Percentiles rank a stretch among this genome's conserved stretches.
These are phyloP conservation scores for Ophiostoma pallidulum DNA, from an alignment of 2,329 filamentous ascomycete species.

Conservation along the genomic window DNA sequence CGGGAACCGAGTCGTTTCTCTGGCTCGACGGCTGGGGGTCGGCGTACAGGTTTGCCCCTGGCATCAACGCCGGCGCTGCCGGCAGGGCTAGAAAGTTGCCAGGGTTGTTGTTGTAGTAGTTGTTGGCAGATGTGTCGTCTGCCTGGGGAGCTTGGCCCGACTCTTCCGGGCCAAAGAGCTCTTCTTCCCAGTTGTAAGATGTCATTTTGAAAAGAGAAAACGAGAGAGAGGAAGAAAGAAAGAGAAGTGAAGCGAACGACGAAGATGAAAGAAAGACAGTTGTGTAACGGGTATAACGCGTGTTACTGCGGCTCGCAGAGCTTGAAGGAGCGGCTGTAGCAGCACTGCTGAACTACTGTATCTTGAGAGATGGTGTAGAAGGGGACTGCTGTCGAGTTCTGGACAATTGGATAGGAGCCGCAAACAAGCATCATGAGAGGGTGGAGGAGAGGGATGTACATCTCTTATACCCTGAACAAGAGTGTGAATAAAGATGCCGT, in stretches of 20 bases:
- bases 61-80: background rate
- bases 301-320: too few relatives aligned
- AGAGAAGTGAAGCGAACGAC: background rate
- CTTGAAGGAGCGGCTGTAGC: slow-evolving; percentile 2
- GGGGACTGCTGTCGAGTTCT: background rate
- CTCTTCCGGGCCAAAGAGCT: background rate
- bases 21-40: background rate
- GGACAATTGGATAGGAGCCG: background rate
- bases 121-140: background rate
- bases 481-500: background rate
- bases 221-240: background rate
- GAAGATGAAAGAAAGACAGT: background rate
- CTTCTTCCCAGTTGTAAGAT: too few relatives aligned
- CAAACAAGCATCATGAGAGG: background rate
- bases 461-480: slow-evolving; percentile 8
- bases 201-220: too few relatives aligned
- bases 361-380: background rate
- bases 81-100: background rate
- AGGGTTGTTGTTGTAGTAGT: background rate
- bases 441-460: background rate
- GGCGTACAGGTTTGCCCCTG: background rate
- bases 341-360: slow-evolving; percentile 14
- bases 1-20: background rate
- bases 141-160: background rate
- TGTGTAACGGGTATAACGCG: too few relatives aligned